Evolutionary conservation across 2,329 filamentous ascomycete species (phyloP).

Genomic region (Alternaria longipes): DNA sequence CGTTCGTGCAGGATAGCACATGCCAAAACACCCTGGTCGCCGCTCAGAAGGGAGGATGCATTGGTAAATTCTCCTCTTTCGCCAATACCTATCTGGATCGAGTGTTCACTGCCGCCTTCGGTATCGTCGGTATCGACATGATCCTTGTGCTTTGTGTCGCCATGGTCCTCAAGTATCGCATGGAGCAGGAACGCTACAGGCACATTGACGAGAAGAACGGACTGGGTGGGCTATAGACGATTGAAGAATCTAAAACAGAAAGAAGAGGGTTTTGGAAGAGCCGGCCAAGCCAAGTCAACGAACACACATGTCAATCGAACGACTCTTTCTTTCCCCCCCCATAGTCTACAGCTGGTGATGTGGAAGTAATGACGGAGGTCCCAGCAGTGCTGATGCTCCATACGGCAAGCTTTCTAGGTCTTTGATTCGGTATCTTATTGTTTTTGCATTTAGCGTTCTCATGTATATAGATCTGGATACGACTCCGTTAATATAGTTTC

Average conservation of each 20-base stretch:
- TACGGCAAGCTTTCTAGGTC: background rate
- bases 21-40: conserved; percentile 77
- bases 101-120: conserved; percentile 82
- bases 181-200: conserved; percentile 79
- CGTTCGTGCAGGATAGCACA: conserved; percentile 73
- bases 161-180: conserved; percentile 81
- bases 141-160: conserved; percentile 75
- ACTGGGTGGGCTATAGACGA: conserved; percentile 36
- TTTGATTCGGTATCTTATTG: conserved; percentile 9
- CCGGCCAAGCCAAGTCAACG: conserved; percentile 1
- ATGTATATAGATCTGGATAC: conserved; percentile 16
- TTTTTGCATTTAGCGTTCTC: conserved; percentile 31
- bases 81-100: conserved; percentile 76
- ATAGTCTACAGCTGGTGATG: conserved; percentile 11
- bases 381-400: conserved; percentile 13
- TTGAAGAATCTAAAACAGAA: background rate
- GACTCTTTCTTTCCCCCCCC: conserved; percentile 35
- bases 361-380: background rate
- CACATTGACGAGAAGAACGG: conserved; percentile 81
- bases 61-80: conserved; percentile 72
- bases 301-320: conserved; percentile 26
- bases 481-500: conserved; percentile 2
- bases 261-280: conserved; percentile 31
- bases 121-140: conserved; percentile 75
- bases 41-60: conserved; percentile 74